Conservation (phyloP, 148 eudicot species). For the Nyssa sinensis region DNA sequence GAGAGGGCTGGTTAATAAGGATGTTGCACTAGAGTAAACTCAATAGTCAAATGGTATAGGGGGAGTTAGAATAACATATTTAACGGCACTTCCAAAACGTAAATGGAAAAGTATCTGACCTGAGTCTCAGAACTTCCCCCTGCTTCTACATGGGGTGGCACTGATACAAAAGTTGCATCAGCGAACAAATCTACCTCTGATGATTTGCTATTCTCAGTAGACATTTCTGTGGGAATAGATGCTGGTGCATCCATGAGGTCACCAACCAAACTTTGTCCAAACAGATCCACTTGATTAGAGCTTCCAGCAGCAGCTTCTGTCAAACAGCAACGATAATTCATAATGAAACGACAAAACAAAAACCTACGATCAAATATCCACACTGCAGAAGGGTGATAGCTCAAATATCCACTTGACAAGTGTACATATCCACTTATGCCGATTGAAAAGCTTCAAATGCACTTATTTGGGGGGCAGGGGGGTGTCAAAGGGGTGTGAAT, state of each 20-base stretch:
- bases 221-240: slow-evolving; percentile 43
- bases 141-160: slow-evolving; percentile 45
- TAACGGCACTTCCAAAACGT: neutral
- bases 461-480: neutral
- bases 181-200: slow-evolving; percentile 90
- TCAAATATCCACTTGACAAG: neutral
- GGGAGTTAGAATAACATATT: neutral
- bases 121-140: slow-evolving; percentile 45
- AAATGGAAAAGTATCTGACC: slow-evolving; percentile 36
- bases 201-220: slow-evolving; percentile 40
- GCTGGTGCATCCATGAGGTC: slow-evolving; percentile 71
- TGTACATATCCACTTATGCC: neutral
- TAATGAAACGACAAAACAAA: neutral
- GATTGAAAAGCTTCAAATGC: too few relatives aligned
- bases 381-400: neutral
- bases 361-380: too few relatives aligned
- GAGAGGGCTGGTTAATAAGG: neutral
- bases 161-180: slow-evolving; percentile 94
- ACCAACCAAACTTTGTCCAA: slow-evolving; percentile 67
- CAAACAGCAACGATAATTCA: slow-evolving; percentile 14
- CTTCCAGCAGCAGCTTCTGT: slow-evolving; percentile 67
- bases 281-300: slow-evolving; percentile 71
- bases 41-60: neutral
- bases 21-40: neutral
- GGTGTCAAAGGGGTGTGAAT: neutral